A percentile compares a stretch with the other conserved stretches of the same genome.
Evolutionary conservation across 495 filamentous ascomycete genomes (phyloP).

Genomic region (Penicillium cinerascens): DNA sequence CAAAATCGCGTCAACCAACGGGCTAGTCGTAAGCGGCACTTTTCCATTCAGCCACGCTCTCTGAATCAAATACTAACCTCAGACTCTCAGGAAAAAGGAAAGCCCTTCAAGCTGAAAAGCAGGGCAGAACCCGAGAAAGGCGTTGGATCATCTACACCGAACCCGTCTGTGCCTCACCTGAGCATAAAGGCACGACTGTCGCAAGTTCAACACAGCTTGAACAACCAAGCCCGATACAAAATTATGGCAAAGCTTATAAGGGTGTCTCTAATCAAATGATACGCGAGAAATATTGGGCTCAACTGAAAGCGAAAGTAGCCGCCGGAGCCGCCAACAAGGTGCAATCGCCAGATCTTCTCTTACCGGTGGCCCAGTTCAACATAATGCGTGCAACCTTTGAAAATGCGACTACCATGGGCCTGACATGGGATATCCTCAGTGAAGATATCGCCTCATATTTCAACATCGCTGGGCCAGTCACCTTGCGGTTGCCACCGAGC

Average conservation of each 20-base stretch:
- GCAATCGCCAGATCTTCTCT: slow-evolving; percentile 1
- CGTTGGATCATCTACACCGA: slow-evolving; percentile 22
- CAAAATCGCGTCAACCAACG: slow-evolving; percentile 29
- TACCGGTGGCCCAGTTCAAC: slow-evolving; percentile 8
- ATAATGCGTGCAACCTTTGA: slow-evolving; percentile 10
- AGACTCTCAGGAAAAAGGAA: slow-evolving; percentile 15
- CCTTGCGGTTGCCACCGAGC: slow-evolving; percentile 16
- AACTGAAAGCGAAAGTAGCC: neutral
- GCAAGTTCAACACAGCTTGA: neutral
- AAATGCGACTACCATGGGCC: slow-evolving; percentile 18
- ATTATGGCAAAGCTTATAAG: neutral
- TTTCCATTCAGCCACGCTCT: neutral
- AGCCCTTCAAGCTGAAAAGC: slow-evolving; percentile 3
- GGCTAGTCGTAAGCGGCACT: slow-evolving; percentile 20
- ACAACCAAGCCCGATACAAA: neutral
- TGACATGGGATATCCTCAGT: slow-evolving; percentile 11
- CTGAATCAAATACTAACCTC: neutral
- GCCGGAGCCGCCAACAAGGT: neutral
- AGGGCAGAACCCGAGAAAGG: neutral
- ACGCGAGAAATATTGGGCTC: neutral
- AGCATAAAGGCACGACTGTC: neutral
- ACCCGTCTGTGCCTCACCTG: neutral
- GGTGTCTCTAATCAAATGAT: neutral
- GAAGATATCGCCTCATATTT: slow-evolving; percentile 23
- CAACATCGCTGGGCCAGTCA: slow-evolving; percentile 15